phyloP scores from a whole-genome alignment of 106 monocot genomes.

The Acorus gramineus region DNA sequence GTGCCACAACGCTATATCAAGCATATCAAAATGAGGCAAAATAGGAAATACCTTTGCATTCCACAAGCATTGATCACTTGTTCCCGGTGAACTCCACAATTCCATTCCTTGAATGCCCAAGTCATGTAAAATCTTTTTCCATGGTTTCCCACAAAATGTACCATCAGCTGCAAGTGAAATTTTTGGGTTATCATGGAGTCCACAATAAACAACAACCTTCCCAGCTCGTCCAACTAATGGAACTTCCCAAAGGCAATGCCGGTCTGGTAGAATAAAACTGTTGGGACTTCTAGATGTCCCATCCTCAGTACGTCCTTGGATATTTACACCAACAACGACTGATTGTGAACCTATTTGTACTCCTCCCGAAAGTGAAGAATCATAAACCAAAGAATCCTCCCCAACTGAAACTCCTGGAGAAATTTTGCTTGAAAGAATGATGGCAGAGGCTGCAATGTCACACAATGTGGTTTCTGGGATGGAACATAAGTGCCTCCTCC shows the following conservation, averaged over 20 bases:
- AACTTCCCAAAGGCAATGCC: slow-evolving; percentile 92
- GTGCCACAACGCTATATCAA: slow-evolving; percentile 75
- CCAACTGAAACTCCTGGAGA: slow-evolving; percentile 78
- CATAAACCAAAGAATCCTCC: slow-evolving; percentile 86
- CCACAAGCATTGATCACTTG: slow-evolving; percentile 61
- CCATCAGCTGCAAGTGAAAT: slow-evolving; percentile 34
- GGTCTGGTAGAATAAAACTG: slow-evolving; percentile 54
- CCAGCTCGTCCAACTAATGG: slow-evolving; percentile 43
- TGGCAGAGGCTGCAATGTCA: slow-evolving; percentile 84
- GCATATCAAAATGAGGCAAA: slow-evolving; percentile 46
- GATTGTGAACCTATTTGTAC: slow-evolving; percentile 82
- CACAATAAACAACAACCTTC: slow-evolving; percentile 69
- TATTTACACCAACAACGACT: slow-evolving; percentile 79
- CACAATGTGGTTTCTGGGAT: slow-evolving; percentile 78
- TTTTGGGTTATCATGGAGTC: slow-evolving; percentile 95
- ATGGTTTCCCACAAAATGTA: slow-evolving; percentile 93
- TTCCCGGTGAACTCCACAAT: slow-evolving; percentile 36
- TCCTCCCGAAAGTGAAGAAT: slow-evolving; percentile 76
- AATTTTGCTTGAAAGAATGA: slow-evolving; percentile 87
- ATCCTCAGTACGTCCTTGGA: slow-evolving; percentile 15
- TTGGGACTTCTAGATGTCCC: slow-evolving; percentile 4
- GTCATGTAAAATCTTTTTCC: slow-evolving; percentile 64
- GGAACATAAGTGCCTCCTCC: slow-evolving; percentile 72
- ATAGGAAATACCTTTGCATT: slow-evolving; percentile 80
- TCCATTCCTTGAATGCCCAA: slow-evolving; percentile 69